These are phyloP conservation scores for Candida schatavii DNA, from an alignment of 805 yeast species.

Conservation along the genomic window DNA sequence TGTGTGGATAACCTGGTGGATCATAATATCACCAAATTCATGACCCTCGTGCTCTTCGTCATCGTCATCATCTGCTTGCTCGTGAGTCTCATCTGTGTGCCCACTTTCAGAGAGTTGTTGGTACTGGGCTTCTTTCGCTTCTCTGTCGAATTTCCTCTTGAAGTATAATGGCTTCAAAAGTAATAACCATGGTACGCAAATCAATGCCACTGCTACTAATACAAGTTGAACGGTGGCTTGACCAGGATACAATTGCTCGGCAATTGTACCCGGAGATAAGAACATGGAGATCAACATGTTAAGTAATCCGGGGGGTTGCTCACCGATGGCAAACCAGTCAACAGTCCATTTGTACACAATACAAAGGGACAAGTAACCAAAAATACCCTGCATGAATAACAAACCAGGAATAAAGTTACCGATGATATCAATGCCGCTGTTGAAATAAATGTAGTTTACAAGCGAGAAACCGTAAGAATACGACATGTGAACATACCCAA, in stretches of 20 bases:
- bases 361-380: slow-evolving; percentile 83
- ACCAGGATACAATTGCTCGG: slow-evolving; percentile 74
- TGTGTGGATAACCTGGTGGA: slow-evolving; percentile 96
- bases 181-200: slow-evolving; percentile 91
- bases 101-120: slow-evolving; percentile 33
- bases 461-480: slow-evolving; percentile 84
- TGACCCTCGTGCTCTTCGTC: slow-evolving; percentile 55
- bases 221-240: slow-evolving; percentile 75
- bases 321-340: slow-evolving; percentile 78
- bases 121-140: slow-evolving; percentile 52
- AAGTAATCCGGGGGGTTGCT: slow-evolving; percentile 87
- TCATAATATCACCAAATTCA: slow-evolving; percentile 89
- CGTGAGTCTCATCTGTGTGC: slow-evolving; percentile 14
- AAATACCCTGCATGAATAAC: slow-evolving; percentile 92
- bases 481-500: slow-evolving; percentile 95
- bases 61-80: slow-evolving; percentile 46
- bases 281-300: slow-evolving; percentile 97
- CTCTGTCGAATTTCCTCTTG: slow-evolving; percentile 52
- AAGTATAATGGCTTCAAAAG: slow-evolving; percentile 78
- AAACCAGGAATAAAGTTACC: slow-evolving; percentile 96
- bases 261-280: slow-evolving; percentile 84
- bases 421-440: slow-evolving; percentile 72
- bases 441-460: slow-evolving; percentile 70
- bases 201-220: slow-evolving; percentile 69
- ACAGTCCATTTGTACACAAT: slow-evolving; percentile 93